Evolutionary conservation across 2,329 filamentous ascomycete genomes (phyloP), one percentile per base, ranked within the genome.

Genomic region (Apiospora arundinis): DNA sequence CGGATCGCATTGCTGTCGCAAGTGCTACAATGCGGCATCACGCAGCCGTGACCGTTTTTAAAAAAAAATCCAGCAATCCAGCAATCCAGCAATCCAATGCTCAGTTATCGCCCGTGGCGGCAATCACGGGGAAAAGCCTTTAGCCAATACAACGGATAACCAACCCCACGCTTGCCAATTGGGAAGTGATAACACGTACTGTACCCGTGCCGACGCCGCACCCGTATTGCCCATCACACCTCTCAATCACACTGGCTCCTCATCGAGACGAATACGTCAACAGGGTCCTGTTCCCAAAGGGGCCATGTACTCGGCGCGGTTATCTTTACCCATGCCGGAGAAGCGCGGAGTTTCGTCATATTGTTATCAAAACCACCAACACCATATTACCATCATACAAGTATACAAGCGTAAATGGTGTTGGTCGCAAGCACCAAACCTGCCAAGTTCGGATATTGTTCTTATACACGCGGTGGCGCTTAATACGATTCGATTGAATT

Each of bases 331-430:
- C 32, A 11, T 63, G 37, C 56, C 56, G 32, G 56, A 63, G 56
- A 63, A 63, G 56, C 56, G 56, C 56, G 56, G 56, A 63, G 56
- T 63, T 63, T 63, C 56, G 37, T 40, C 18, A 32, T 63, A 16
- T 40, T 40, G 56, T 63, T 63, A 63, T 63, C 56, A 63, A 40
- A 63, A 63, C 56, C 12, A 40, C 56, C 32, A 63, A 63, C 56
- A 63, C 32, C 21, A 40, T 32, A 40, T 40, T 28, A 21, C 56
- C 32, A 63, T 63, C 56, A n/a, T n/a, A n/a, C n/a, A n/a, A n/a
- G 32, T 40, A 21, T 63, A 12, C 21, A 11, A 23, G 32, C n/a
- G 37, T 25, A 37, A 16, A 60, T 63, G 56, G 37, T 37, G 28
- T 23, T 40, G 12, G 32, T 23, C 40, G 32, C 18, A 18, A n/a